Conservation (phyloP, 805 yeast species). For the Starmera quercuum region DNA sequence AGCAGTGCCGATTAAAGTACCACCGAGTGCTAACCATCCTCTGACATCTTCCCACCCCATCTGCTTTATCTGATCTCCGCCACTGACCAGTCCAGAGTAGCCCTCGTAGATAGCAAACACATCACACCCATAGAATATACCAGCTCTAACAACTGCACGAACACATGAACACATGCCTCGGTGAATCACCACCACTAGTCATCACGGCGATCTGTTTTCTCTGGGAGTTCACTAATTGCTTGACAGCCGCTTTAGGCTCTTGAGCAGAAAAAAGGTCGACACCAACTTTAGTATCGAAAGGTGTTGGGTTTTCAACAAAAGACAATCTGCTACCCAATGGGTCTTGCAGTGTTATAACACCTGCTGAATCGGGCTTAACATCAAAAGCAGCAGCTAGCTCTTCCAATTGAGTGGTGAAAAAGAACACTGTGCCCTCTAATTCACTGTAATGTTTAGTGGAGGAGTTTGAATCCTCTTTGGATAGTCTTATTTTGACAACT, state of each 20-base stretch:
- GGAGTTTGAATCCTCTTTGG: conserved; percentile 11
- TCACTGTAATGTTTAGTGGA: conserved; percentile 23
- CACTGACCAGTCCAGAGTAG: conserved; percentile 84
- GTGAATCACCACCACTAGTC: conserved; percentile 98
- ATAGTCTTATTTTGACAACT: conserved; percentile 38
- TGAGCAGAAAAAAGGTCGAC: conserved; percentile 12
- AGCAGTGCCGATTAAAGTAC: conserved; percentile 95
- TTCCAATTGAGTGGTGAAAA: conserved; percentile 33
- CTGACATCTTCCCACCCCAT: conserved; percentile 94
- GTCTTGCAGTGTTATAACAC: conserved; percentile 32
- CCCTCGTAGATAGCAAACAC: conserved; percentile 92
- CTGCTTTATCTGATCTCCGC: conserved; percentile 70
- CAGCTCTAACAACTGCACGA: conserved; percentile 90
- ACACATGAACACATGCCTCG: conserved; percentile 98
- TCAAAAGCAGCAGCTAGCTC: conserved; percentile 17
- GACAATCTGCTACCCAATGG: conserved; percentile 57
- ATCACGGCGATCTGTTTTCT: conserved; percentile 74
- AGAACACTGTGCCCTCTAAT: conserved; percentile 28
- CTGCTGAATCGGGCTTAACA: conserved; percentile 11
- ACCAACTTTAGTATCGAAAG: conserved; percentile 7
- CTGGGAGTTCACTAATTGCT: conserved; percentile 1
- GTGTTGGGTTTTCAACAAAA: conserved; percentile 19
- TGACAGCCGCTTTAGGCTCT: not conserved
- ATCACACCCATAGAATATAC: conserved; percentile 81
- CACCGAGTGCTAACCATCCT: conserved; percentile 89